Evolutionary conservation across 2,329 filamentous ascomycete genomes (phyloP), one percentile per base, ranked within the genome.

Genomic region (Fusarium succisae): DNA sequence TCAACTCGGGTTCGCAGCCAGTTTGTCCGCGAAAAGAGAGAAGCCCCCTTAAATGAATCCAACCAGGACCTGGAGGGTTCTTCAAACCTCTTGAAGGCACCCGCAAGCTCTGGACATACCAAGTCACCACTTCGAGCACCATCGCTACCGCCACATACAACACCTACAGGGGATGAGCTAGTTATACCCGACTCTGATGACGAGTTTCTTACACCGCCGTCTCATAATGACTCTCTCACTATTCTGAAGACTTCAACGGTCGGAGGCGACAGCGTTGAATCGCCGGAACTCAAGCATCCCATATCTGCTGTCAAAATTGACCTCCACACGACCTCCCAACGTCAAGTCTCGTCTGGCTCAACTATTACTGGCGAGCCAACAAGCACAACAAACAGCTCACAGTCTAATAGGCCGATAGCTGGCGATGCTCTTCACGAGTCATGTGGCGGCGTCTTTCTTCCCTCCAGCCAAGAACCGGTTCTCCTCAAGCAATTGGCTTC

Each of bases 171-270:
- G 24, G 74, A 83, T 60, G 81, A 83, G 37, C 80, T 82, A 39
- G 79, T 89, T 12, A 86, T 90, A 45, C 83, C 87, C 58, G 89
- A 91, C 73, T 91, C 89, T 0, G 89, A 90, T 50, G 88, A 90
- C 48, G 88, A 90, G 48, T 86, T 86, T 47, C 74, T 86, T 44
- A 86, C 76, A 67, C 78, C 62, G 76, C 81, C 77, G 26, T 80
- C 79, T 22, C 75, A 74, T 54, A 78, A 75, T 26, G 69, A 43
- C 14, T 74, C 77, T 26, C 55, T 73, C 15, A 65, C 62, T 24
- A 50, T 71, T 48, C 28, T 55, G n/a, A 51, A 72, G 32, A 41
- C 22, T 35, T 70, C 69, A 6, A 37, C 57, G 24, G 30, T 24
- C 39, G 55, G 69, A 24, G n/a, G 28, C 8, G 24, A 56, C 14